phyloP scores from a whole-genome alignment of 345 rosid genomes.

The Pseudoturritis turrita region DNA sequence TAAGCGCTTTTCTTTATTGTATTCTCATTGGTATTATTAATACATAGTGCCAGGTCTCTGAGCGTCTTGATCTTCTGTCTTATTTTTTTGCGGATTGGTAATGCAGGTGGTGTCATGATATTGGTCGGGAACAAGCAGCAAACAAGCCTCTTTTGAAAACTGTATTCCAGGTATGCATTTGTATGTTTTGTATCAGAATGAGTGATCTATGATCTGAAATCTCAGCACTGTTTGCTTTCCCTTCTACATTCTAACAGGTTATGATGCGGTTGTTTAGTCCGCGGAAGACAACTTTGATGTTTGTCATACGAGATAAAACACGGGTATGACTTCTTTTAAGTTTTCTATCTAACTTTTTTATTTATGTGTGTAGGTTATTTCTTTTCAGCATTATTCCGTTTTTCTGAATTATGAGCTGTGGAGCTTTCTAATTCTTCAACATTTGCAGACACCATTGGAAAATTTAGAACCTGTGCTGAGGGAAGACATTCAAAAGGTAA shows the following conservation, averaged over 20 bases:
- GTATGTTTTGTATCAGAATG: neutral
- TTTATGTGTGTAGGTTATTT: constrained; percentile 1
- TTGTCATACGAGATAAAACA: constrained; percentile 98
- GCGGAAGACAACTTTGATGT: constrained; percentile 93
- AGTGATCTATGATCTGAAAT: constrained; percentile 15
- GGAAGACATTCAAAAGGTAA: constrained; percentile 97
- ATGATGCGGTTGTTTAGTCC: constrained; percentile 99
- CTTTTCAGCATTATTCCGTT: neutral
- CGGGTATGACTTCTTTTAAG: no score
- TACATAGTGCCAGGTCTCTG: neutral
- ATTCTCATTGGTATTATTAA: neutral
- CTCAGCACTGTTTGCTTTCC: neutral
- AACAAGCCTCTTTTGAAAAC: constrained; percentile 78
- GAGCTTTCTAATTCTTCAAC: constrained; percentile 16
- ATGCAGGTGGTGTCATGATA: constrained; percentile 89
- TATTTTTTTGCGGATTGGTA: constrained; percentile 12
- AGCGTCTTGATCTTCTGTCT: neutral
- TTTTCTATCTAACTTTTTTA: no score
- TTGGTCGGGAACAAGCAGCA: constrained; percentile 95
- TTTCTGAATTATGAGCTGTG: constrained; percentile 6
- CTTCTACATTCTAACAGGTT: constrained; percentile 53
- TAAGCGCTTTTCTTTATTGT: constrained; percentile 23
- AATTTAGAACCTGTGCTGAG: constrained; percentile 88
- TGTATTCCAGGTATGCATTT: constrained; percentile 73
- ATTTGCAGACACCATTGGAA: constrained; percentile 84